These are phyloP conservation scores for Termitomyces sp. DNA, from an alignment of 768 basidiomycete genomes.

Conservation along the genomic window DNA sequence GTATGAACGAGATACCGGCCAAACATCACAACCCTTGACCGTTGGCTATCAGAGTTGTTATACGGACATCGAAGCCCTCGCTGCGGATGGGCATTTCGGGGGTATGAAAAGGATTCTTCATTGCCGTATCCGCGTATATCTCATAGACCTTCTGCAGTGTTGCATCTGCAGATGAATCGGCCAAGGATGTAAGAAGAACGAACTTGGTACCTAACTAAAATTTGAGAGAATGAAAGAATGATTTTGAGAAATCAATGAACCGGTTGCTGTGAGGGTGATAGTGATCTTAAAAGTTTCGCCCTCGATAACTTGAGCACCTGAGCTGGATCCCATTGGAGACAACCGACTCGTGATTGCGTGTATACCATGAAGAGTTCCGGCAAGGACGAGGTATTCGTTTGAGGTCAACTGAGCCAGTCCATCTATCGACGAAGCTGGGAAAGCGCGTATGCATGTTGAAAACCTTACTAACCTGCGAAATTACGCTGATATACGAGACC, in stretches of 20 bases:
- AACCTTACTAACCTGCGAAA: constrained; percentile 63
- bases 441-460: neutral
- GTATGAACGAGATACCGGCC: neutral
- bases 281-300: constrained; percentile 94
- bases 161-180: constrained; percentile 62
- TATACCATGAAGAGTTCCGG: constrained; percentile 94
- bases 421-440: constrained; percentile 40
- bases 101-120: constrained; percentile 99
- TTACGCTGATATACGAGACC: constrained; percentile 92
- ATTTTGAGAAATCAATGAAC: constrained; percentile 32
- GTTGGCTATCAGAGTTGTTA: constrained; percentile 53
- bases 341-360: constrained; percentile 96
- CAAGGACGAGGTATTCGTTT: constrained; percentile 93
- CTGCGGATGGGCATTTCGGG: constrained; percentile 99
- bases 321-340: constrained; percentile 75
- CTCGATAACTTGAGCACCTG: constrained; percentile 93
- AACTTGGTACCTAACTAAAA: constrained; percentile 80
- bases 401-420: constrained; percentile 88
- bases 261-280: constrained; percentile 85
- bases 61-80: constrained; percentile 78
- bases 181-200: constrained; percentile 80
- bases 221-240: neutral
- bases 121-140: constrained; percentile 88
- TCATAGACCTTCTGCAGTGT: constrained; percentile 87
- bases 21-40: constrained; percentile 22